These are phyloP conservation scores for Carex myosuroides DNA, from an alignment of 176 grass and related monocot genomes.

Conservation along the genomic window DNA sequence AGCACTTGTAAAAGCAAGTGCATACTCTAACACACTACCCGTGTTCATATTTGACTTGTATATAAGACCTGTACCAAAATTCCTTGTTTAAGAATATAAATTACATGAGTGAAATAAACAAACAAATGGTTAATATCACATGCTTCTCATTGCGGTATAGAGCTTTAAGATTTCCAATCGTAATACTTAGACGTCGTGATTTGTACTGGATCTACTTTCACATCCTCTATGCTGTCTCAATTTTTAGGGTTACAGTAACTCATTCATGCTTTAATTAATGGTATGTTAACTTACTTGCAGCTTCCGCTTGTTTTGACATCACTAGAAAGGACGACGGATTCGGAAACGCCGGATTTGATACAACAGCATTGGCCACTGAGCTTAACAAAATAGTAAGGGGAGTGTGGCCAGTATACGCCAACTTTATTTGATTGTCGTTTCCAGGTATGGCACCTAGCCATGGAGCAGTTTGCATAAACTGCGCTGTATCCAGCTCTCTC, in stretches of 20 bases:
- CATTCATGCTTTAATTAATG: neutral
- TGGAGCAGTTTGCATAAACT: constrained; percentile 91
- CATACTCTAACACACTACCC: constrained; percentile 91
- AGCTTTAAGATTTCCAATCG: neutral
- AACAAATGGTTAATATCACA: neutral
- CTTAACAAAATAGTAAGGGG: constrained; percentile 61
- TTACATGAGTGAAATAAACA: neutral
- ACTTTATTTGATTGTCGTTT: constrained; percentile 71
- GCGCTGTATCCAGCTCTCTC: constrained; percentile 84
- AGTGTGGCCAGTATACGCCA: constrained; percentile 49
- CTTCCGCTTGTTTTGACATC: constrained; percentile 99
- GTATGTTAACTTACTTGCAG: constrained; percentile 67
- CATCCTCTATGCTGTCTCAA: neutral
- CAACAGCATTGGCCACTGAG: constrained; percentile 48
- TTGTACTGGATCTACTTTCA: neutral
- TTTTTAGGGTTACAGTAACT: neutral
- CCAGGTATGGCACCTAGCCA: constrained; percentile 85
- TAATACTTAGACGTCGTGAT: neutral
- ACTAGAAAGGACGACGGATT: constrained; percentile 88
- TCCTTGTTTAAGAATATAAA: neutral
- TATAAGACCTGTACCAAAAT: constrained; percentile 47
- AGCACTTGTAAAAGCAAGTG: constrained; percentile 95
- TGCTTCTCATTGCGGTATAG: neutral
- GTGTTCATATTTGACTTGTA: constrained; percentile 81
- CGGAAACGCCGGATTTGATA: constrained; percentile 64